Conservation (phyloP, 768 basidiomycete genomes). For the Collybia nuda region DNA sequence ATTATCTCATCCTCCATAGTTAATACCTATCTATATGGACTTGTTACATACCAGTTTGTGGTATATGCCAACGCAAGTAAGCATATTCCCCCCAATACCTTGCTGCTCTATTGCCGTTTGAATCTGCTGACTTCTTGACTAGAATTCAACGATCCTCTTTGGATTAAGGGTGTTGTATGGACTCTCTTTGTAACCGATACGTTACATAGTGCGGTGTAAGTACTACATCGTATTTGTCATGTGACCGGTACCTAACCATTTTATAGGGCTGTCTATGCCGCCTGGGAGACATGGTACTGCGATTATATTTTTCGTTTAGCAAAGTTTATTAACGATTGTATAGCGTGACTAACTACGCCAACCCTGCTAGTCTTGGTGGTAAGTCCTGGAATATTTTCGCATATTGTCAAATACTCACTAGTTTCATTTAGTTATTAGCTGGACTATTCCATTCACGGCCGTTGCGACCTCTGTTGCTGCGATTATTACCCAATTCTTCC, state of each 20-base stretch:
- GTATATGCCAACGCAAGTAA: constrained; percentile 27
- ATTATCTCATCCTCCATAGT: constrained; percentile 13
- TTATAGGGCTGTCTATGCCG: constrained; percentile 26
- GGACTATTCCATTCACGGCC: constrained; percentile 53
- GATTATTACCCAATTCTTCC: constrained; percentile 48
- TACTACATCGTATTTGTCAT: constrained; percentile 3
- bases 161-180: constrained; percentile 29
- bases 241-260: neutral
- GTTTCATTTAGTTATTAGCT: constrained; percentile 32
- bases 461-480: constrained; percentile 45
- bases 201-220: constrained; percentile 31
- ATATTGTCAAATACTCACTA: neutral
- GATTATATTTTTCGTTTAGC: neutral
- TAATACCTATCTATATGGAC: constrained; percentile 30
- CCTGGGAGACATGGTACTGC: constrained; percentile 25
- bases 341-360: constrained; percentile 41
- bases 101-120: constrained; percentile 5
- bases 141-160: constrained; percentile 33
- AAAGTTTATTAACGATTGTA: constrained; percentile 13
- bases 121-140: neutral
- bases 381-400: neutral
- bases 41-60: constrained; percentile 38
- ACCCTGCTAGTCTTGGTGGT: constrained; percentile 35
- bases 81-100: constrained; percentile 8
- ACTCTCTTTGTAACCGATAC: constrained; percentile 30